phyloP scores from a whole-genome alignment of 2,329 filamentous ascomycete species.

The Colletotrichum sp. region DNA sequence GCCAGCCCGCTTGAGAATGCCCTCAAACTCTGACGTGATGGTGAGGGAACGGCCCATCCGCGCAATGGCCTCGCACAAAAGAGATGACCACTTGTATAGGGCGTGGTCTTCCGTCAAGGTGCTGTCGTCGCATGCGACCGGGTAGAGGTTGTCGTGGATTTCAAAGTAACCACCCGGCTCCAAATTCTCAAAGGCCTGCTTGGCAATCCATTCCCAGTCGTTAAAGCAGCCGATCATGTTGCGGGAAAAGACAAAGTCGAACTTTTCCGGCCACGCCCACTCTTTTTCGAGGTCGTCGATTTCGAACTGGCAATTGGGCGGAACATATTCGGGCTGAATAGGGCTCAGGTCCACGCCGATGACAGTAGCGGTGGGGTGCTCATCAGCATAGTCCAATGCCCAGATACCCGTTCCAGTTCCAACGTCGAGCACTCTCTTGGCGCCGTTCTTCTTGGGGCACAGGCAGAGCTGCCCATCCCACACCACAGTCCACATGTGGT shows the following conservation, averaged over 20 bases:
- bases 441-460: constrained; percentile 25
- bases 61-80: neutral
- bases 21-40: constrained; percentile 26
- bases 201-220: constrained; percentile 23
- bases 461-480: constrained; percentile 31
- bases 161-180: constrained; percentile 12
- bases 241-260: constrained; percentile 40
- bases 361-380: constrained; percentile 2
- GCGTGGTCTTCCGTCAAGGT: constrained; percentile 30
- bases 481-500: constrained; percentile 36
- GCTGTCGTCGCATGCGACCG: constrained; percentile 33
- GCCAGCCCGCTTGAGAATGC: constrained; percentile 13
- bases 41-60: neutral
- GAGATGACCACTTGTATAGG: neutral
- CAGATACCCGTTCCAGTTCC: constrained; percentile 17
- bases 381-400: constrained; percentile 17
- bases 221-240: constrained; percentile 33
- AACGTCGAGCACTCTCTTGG: constrained; percentile 23
- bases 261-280: constrained; percentile 23
- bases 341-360: constrained; percentile 36
- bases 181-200: constrained; percentile 14
- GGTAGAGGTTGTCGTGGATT: constrained; percentile 23
- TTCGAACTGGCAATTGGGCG: constrained; percentile 32
- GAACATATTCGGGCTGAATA: constrained; percentile 35
- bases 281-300: constrained; percentile 33